Evolutionary conservation across 1,284 basidiomycete genomes (phyloP), one percentile per base, ranked within the genome.

Genomic region (Earliella scabrosa): DNA sequence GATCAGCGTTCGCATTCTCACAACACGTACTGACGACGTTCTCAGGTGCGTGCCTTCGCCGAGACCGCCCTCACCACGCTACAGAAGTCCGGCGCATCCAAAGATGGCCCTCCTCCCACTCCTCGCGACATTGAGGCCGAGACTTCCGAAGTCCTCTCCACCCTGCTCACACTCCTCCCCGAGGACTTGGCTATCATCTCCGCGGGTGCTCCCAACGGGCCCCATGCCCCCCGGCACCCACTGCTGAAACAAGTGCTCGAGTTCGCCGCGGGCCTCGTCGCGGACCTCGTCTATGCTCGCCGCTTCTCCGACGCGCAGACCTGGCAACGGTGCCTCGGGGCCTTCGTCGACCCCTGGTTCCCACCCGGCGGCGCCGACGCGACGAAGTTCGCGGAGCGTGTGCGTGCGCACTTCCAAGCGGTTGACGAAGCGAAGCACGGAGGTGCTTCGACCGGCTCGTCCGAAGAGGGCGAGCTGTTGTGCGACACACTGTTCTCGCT

Each of bases 401-500:
- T 91, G 52, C 83, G 90, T 55, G 76, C 81, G 43, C 86, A 92
- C 65, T 95, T 94, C 75, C 73, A 86, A 58, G 86, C 87, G 49
- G 83, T 93, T 56, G 93, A 97, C 73, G 79, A 82, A 84, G 85
- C 80, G 14, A 88, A 86, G 64, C 67, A 82, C 67, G 75, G 77
- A 34, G 68, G 71, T 60, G 64, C 72, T 53, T 58, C 73, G 48
- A 67, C 66, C 55, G 73, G 77, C 60, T 73, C 85, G 65, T 82
- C 83, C 34, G 89, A 89, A 63, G 93, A 93, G 68, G 91, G 87
- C 53, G 93, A 96, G 72, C 75, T 97, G 48, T 80, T 98, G 45
- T 97, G 95, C 73, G 89, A 98, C 71, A 95, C 90, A 0, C 84
- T 95, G 52, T 99, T 99, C 80, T 98, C 95, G 31, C 83, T 99